These are phyloP conservation scores for Clavispora carvajalis DNA, from an alignment of 805 yeast species.

Conservation along the genomic window DNA sequence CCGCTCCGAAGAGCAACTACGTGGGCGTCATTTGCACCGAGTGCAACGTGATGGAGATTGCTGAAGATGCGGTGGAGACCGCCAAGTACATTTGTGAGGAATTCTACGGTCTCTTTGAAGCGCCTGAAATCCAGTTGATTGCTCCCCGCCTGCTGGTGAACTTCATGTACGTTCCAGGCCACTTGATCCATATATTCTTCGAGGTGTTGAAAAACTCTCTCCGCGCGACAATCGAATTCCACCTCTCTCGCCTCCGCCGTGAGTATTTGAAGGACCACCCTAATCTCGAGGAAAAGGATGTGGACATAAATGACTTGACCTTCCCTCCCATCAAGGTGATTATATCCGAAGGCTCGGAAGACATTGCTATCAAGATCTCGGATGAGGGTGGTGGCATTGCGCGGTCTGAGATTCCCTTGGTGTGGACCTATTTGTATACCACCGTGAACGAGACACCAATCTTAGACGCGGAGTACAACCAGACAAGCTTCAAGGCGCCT, in stretches of 20 bases:
- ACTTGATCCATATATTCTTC: conserved; percentile 83
- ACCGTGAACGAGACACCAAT: conserved; percentile 73
- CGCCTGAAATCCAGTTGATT: conserved; percentile 75
- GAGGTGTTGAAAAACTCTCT: conserved; percentile 84
- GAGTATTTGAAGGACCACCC: conserved; percentile 39
- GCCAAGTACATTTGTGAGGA: conserved; percentile 90
- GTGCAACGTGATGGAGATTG: conserved; percentile 78
- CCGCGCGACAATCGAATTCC: conserved; percentile 84
- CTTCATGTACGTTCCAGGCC: conserved; percentile 92
- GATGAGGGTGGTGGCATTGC: conserved; percentile 96
- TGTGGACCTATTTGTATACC: conserved; percentile 90
- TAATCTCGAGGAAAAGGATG: conserved; percentile 27
- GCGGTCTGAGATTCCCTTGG: conserved; percentile 72
- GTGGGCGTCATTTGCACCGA: conserved; percentile 87
- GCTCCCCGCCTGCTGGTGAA: conserved; percentile 67
- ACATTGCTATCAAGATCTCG: conserved; percentile 81
- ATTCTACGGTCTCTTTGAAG: conserved; percentile 80
- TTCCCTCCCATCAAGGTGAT: conserved; percentile 85
- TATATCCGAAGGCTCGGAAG: conserved; percentile 85
- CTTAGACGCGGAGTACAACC: conserved; percentile 52
- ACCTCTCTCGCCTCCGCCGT: conserved; percentile 45
- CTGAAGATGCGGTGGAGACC: conserved; percentile 83
- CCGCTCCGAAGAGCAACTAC: conserved; percentile 44
- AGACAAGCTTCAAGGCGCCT: conserved; percentile 74
- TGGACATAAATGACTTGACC: conserved; percentile 55